Conservation (phyloP, 257 asterid genomes). For the Capsicum chinense region DNA sequence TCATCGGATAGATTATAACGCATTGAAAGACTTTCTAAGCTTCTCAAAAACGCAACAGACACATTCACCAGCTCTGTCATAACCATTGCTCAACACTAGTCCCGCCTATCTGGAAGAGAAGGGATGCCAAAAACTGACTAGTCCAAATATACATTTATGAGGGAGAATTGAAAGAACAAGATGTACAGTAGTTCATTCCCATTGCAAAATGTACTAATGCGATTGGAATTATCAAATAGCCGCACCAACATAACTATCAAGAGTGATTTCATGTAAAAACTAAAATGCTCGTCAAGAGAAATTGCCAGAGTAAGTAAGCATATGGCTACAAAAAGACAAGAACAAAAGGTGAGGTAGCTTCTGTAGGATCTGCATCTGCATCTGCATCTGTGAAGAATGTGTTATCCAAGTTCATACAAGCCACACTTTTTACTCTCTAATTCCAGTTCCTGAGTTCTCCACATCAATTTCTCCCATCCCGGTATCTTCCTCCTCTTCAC, state of each 20-base stretch:
- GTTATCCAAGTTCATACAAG: no score
- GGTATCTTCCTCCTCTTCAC: slow-evolving; percentile 95
- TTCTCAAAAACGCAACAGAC: neutral
- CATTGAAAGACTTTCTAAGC: neutral
- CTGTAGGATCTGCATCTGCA: neutral
- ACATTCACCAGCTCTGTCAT: slow-evolving; percentile 1
- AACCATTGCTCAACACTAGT: neutral
- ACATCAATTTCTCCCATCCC: slow-evolving; percentile 94
- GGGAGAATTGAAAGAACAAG: neutral
- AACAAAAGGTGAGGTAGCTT: slow-evolving; percentile 8
- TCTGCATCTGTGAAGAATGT: neutral
- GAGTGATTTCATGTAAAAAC: slow-evolving; percentile 9
- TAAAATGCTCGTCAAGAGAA: neutral
- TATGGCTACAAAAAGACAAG: neutral
- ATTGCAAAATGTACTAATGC: neutral
- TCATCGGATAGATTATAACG: neutral
- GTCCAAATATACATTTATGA: neutral
- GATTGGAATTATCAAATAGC: slow-evolving; percentile 17
- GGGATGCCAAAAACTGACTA: neutral
- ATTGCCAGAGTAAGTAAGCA: neutral
- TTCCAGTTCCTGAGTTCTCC: slow-evolving; percentile 54
- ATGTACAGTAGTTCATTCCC: slow-evolving; percentile 3
- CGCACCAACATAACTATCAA: neutral
- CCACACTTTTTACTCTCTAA: slow-evolving; percentile 43
- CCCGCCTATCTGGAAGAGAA: neutral